Base-by-base conservation (phyloP, 495 filamentous ascomycete genomes). In the Chaetomium cochliodes region DNA sequence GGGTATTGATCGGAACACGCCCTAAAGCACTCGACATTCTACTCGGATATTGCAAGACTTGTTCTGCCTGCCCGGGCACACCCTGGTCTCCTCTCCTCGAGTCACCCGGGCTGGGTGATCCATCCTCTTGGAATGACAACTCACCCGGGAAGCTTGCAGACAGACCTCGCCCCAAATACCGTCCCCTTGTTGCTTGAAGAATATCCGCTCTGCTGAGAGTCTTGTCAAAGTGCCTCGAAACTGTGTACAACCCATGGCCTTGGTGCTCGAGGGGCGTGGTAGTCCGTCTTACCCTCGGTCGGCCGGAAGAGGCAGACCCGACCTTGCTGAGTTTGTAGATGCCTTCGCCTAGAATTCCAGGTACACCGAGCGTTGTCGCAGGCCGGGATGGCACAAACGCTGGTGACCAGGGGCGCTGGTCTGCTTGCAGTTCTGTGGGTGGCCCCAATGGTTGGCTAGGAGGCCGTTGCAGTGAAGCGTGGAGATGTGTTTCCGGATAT, bases 281-380 rank as follows among this genome's bases (percentile, higher is more conserved):
- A n/a, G 65, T 49, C 39, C 60, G 47, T 16, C 65, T 64, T 22
- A 33, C 8, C 26, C 69, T 60, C 41, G 58, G 25, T 7, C 69
- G 63, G 23, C 37, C 28, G 11, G 63, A 46, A 8, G 54, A 41
- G 11, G 33, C 28, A 0, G 72, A 65, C n/a, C 55, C 54, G 3
- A 74, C 5, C 50, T 55, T 73, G 59, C 71, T 73, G 37, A 74
- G 46, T 47, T 68, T 73, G 64, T 73, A 74, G 25, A 74, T 50
- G 28, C 72, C 72, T 23, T 73, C 67, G 0, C 69, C 67, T 11
- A 72, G 55, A 8, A 69, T 42, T 1, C 68, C 65, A 15, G 72
- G 64, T 12, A 68, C 64, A 20, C 67, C 69, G 1, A 67, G 33
- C 0, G 70, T 65, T 18, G 66, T 67, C 26, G 69, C 65, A 15